A percentile compares a stretch with the other conserved stretches of the same genome.
Evolutionary conservation across 176 grass and related monocot species (phyloP).

Genomic region (Tillandsia fasciculata): DNA sequence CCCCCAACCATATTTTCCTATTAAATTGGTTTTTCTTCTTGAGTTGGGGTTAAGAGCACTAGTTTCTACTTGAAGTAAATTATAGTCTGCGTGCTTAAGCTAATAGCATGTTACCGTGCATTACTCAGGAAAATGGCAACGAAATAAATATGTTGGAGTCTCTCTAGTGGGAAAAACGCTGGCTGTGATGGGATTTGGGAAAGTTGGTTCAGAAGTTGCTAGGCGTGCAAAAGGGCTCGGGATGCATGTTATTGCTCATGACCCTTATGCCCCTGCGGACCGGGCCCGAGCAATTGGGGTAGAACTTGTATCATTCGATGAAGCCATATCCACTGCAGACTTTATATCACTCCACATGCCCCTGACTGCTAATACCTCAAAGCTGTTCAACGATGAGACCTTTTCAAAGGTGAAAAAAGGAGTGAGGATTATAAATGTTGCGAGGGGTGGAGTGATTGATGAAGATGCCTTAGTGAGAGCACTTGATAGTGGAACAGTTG

Average conservation of each 20-base stretch:
- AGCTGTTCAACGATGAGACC: constrained; percentile 74
- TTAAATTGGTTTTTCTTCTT: too few species aligned
- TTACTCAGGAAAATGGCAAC: constrained; percentile 73
- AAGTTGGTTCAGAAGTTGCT: constrained; percentile 90
- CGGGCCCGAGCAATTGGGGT: constrained; percentile 75
- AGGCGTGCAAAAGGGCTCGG: constrained; percentile 72
- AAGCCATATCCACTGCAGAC: constrained; percentile 65
- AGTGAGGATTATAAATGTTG: constrained; percentile 80
- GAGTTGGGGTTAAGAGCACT: too few species aligned
- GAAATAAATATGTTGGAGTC: constrained; percentile 68
- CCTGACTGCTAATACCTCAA: constrained; percentile 57
- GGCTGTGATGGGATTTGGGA: constrained; percentile 84
- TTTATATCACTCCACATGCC: constrained; percentile 96
- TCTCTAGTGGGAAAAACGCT: constrained; percentile 80
- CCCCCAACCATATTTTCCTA: too few species aligned
- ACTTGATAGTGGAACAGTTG: constrained; percentile 65
- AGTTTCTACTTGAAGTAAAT: not conserved
- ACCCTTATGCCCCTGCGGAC: constrained; percentile 73
- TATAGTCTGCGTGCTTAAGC: constrained; percentile 1
- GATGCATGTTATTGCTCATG: constrained; percentile 67
- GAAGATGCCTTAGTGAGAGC: constrained; percentile 76
- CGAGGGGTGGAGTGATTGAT: constrained; percentile 88
- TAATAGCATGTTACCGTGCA: not conserved
- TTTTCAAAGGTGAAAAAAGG: constrained; percentile 72
- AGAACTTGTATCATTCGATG: constrained; percentile 76